Percentiles rank a stretch among this genome's conserved stretches.
These are phyloP conservation scores for Echium plantagineum DNA, from an alignment of 257 asterid species.

Conservation along the genomic window DNA sequence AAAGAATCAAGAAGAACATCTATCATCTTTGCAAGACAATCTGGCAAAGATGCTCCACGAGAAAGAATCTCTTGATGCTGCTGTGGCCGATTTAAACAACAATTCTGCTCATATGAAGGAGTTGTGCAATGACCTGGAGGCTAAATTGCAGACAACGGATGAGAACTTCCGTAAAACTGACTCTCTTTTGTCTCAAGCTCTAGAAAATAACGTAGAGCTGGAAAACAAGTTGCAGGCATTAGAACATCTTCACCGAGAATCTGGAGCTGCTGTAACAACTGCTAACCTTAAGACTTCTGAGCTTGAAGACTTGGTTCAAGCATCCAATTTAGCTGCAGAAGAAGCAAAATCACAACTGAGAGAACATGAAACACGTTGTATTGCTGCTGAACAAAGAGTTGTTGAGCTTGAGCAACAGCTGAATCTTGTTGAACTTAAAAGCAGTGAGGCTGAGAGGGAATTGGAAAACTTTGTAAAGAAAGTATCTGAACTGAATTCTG, in stretches of 20 bases:
- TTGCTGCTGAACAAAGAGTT: slow-evolving; percentile 50
- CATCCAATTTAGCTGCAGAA: slow-evolving; percentile 37
- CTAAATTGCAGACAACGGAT: slow-evolving; percentile 62
- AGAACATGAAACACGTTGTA: slow-evolving; percentile 41
- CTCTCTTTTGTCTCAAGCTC: slow-evolving; percentile 66
- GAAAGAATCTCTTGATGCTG: slow-evolving; percentile 48
- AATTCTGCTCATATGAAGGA: slow-evolving; percentile 52
- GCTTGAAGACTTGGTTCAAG: slow-evolving; percentile 44
- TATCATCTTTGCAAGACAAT: slow-evolving; percentile 33
- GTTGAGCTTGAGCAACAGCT: slow-evolving; percentile 59
- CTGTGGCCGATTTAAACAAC: slow-evolving; percentile 44
- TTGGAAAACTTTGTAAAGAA: slow-evolving; percentile 42
- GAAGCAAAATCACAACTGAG: slow-evolving; percentile 45
- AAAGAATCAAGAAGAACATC: slow-evolving; percentile 39
- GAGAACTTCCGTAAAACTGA: slow-evolving; percentile 63
- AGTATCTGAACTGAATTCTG: slow-evolving; percentile 33
- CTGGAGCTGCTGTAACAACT: slow-evolving; percentile 36
- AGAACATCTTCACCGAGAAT: slow-evolving; percentile 60
- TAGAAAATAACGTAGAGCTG: slow-evolving; percentile 53
- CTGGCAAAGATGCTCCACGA: slow-evolving; percentile 38
- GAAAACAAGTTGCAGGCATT: slow-evolving; percentile 58
- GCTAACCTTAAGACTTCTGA: slow-evolving; percentile 44
- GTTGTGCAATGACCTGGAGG: slow-evolving; percentile 61
- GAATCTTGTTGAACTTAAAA: slow-evolving; percentile 42
- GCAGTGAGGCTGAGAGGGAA: slow-evolving; percentile 48